phyloP scores from a whole-genome alignment of 768 basidiomycete species.

The Lentinula raphanica region DNA sequence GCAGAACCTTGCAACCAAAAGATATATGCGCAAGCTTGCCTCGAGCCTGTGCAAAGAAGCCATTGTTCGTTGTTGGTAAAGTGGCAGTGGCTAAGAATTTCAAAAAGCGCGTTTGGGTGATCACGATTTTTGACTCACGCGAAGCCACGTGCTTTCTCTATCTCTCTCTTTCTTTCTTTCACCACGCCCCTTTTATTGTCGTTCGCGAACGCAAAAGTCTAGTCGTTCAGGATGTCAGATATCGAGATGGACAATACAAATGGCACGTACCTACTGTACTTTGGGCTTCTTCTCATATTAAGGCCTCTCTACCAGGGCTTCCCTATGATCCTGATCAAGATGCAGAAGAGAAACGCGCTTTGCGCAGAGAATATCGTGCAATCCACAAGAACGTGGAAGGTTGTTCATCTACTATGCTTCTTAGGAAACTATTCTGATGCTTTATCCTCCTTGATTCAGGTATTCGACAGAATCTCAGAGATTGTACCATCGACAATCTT shows the following conservation, averaged over 20 bases:
- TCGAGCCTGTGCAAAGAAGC: neutral
- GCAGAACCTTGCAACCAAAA: neutral
- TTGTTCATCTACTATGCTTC: constrained; percentile 21
- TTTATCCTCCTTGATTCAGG: constrained; percentile 17
- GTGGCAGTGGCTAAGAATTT: neutral
- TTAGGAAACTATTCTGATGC: constrained; percentile 23
- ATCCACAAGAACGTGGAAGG: constrained; percentile 64
- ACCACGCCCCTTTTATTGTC: neutral
- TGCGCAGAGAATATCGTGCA: constrained; percentile 69
- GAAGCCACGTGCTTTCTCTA: neutral
- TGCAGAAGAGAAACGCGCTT: constrained; percentile 68
- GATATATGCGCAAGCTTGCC: neutral
- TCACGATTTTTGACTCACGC: neutral
- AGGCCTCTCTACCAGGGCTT: neutral
- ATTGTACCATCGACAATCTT: constrained; percentile 52
- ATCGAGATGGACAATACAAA: constrained; percentile 2
- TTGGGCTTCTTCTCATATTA: neutral
- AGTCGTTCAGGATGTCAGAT: constrained; percentile 2
- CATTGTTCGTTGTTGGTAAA: neutral
- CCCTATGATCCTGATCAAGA: constrained; percentile 83
- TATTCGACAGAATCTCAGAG: constrained; percentile 36
- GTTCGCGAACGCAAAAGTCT: too few species aligned
- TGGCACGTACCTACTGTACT: too few species aligned
- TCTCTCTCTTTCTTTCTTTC: neutral
- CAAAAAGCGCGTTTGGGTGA: neutral